Evolutionary conservation across 1,139 yeast genomes (phyloP).

Genomic region (Arxiozyma bovina): DNA sequence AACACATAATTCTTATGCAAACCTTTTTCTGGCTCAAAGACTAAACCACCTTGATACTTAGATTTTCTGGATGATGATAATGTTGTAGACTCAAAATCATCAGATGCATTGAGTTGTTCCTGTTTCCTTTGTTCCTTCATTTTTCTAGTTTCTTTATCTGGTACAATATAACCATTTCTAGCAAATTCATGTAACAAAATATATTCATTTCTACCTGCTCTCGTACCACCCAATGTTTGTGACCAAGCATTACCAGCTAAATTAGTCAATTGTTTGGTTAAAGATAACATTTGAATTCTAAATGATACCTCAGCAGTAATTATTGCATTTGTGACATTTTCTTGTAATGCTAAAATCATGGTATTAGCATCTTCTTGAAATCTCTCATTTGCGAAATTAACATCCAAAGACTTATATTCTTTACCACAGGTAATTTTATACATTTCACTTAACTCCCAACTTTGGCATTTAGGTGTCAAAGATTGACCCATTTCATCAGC

Average conservation of each 20-base stretch:
- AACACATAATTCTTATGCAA: constrained; percentile 78
- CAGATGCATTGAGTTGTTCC: constrained; percentile 26
- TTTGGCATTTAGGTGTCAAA: constrained; percentile 80
- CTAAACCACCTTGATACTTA: constrained; percentile 92
- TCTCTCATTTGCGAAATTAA: constrained; percentile 59
- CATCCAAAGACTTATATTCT: constrained; percentile 55
- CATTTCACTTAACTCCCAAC: constrained; percentile 96
- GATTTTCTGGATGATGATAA: constrained; percentile 57
- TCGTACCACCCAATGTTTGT: constrained; percentile 85
- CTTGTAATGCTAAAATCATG: constrained; percentile 61
- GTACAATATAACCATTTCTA: constrained; percentile 72
- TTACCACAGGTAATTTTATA: constrained; percentile 62
- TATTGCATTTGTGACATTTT: constrained; percentile 57
- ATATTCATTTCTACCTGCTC: constrained; percentile 94
- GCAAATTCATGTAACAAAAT: constrained; percentile 88
- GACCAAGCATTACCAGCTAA: constrained; percentile 98
- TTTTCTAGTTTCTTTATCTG: constrained; percentile 65
- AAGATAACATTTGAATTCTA: constrained; percentile 72
- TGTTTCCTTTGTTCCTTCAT: constrained; percentile 37
- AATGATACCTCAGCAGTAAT: constrained; percentile 74
- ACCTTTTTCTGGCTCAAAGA: constrained; percentile 94
- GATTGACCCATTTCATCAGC: constrained; percentile 95
- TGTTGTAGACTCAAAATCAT: constrained; percentile 42
- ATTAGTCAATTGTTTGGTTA: constrained; percentile 85
- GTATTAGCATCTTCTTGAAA: constrained; percentile 61